These are phyloP conservation scores for Cladosporium sp. DNA, from an alignment of 2,329 filamentous ascomycete species.

Conservation along the genomic window DNA sequence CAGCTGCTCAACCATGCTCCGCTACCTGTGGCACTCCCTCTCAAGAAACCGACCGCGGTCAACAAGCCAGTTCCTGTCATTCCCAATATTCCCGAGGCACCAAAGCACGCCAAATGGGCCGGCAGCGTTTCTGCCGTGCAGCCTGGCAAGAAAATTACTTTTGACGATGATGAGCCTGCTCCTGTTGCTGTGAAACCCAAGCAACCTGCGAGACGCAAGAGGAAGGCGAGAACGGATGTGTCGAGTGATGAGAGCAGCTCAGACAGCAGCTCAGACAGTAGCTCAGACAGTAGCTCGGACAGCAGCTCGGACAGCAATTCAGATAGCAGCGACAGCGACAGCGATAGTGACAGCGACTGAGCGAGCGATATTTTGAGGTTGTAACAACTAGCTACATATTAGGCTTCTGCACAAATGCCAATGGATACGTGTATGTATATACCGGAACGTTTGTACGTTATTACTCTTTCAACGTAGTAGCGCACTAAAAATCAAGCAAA, in stretches of 20 bases:
- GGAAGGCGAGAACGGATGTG: conserved; percentile 37
- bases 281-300: conserved; percentile 16
- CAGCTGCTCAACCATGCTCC: conserved; percentile 24
- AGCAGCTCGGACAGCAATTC: conserved; percentile 16
- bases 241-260: conserved; percentile 28
- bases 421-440: background rate
- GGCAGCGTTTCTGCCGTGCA: background rate
- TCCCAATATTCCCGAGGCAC: background rate
- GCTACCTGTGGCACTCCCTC: background rate
- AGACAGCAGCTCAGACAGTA: conserved; percentile 18
- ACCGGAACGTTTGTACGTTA: background rate
- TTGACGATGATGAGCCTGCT: conserved; percentile 8
- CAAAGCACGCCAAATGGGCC: background rate
- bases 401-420: background rate
- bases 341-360: conserved; percentile 21
- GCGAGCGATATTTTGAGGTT: background rate
- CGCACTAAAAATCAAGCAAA: too few species aligned
- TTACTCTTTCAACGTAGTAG: background rate
- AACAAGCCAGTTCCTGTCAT: background rate
- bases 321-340: conserved; percentile 18
- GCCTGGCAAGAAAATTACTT: conserved; percentile 9
- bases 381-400: background rate
- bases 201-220: conserved; percentile 23
- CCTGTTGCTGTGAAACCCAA: conserved; percentile 9
- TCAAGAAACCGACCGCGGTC: background rate